Base-by-base conservation (phyloP, 1,139 yeast genomes). In the Saccharomyces hybrid region DNA sequence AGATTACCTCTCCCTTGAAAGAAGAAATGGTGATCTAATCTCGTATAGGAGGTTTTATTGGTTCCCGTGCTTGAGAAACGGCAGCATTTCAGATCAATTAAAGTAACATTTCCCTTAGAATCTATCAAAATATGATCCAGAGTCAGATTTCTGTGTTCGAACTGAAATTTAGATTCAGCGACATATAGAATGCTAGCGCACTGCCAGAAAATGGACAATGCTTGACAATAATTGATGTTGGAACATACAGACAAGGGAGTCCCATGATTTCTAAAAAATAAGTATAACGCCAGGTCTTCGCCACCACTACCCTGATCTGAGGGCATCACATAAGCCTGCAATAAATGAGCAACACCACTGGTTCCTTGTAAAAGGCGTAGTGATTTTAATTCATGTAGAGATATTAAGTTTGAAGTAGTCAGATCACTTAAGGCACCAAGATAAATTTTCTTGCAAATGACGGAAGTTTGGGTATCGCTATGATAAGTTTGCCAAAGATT, bases 91-190 rank as follows among this genome's bases (percentile, higher is more conserved):
- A 78, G 80, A 63, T 81, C 86, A 55, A 83, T 78, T 13, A 84
- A 62, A 9, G 81, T 78, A 11, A 82, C 81, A 51, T 68, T 67
- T 8, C 74, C 60, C 5, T 69, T 67, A n/a, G 69, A 60, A 52
- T 67, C 71, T 16, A 69, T 48, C 19, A 75, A 71, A 52, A 83
- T 69, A 59, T 82, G 82, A 9, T 82, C 82, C 78, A 83, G 75
- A 61, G 81, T 84, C 56, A 83, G 68, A 65, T 83, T 84, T 19
- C 88, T 73, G 62, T 83, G 88, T 65, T 83, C 88, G 67, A 82
- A 82, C 55, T 76, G 72, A 55, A 69, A 68, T 34, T 65, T 60
- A 19, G 66, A 63, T 63, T 83, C 86, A 1, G 79, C 83, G 5
- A 64, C 62, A n/a, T 77, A 73, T 46, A 83, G 66, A 9, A 73